phyloP scores from a whole-genome alignment of 2,329 filamentous ascomycete genomes.

The Aspergillus nomiae region DNA sequence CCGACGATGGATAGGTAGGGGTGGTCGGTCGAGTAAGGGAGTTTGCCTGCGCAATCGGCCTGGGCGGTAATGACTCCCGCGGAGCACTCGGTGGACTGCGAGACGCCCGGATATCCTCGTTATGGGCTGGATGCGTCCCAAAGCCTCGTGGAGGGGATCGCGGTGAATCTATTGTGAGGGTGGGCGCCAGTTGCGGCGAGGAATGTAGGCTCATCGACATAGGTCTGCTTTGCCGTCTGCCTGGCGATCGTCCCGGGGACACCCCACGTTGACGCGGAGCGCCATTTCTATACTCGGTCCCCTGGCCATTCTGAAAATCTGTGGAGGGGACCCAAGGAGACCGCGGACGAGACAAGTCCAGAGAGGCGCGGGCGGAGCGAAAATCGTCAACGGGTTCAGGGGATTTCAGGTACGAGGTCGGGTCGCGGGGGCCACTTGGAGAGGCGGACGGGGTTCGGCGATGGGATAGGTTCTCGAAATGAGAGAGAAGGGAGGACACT shows the following conservation, averaged over 20 bases:
- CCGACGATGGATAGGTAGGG: constrained; percentile 30
- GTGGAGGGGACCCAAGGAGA: constrained; percentile 39
- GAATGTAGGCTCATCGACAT: constrained; percentile 47
- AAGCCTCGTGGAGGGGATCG: constrained; percentile 42
- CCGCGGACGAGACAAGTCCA: constrained; percentile 44
- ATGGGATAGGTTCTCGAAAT: constrained; percentile 51
- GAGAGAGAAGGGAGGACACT: constrained; percentile 51
- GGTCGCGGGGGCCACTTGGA: constrained; percentile 31
- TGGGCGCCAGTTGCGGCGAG: constrained; percentile 44
- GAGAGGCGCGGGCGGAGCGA: constrained; percentile 39
- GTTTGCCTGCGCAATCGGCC: constrained; percentile 13
- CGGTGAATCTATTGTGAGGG: constrained; percentile 47
- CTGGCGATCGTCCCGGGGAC: constrained; percentile 59
- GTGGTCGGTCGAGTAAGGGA: constrained; percentile 31
- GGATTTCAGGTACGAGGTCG: constrained; percentile 31
- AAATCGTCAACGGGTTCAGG: constrained; percentile 35
- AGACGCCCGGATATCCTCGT: constrained; percentile 63
- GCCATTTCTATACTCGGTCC: constrained; percentile 25
- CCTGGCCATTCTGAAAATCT: constrained; percentile 25
- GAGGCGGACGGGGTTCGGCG: constrained; percentile 32
- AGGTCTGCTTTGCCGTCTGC: constrained; percentile 60
- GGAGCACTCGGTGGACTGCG: constrained; percentile 29
- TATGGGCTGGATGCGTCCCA: constrained; percentile 54
- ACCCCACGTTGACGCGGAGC: constrained; percentile 29
- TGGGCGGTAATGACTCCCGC: constrained; percentile 28